Percentiles rank a stretch among this genome's conserved stretches.
phyloP scores from a whole-genome alignment of 225 moss, liverwort and hornwort genomes.

The Sphagnum tenellum region DNA sequence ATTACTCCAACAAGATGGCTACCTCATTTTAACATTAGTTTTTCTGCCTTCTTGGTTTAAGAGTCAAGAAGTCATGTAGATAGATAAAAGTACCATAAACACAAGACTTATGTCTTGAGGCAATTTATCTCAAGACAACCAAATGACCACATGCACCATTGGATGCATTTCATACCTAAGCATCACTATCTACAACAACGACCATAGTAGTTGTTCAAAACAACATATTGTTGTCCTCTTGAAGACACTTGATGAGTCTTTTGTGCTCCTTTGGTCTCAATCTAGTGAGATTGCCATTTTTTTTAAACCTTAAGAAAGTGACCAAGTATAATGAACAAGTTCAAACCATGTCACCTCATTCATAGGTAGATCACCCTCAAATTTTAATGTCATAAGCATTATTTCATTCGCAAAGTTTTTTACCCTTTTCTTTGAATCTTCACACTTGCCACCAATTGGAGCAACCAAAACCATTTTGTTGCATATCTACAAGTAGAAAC shows the following conservation, averaged over 20 bases:
- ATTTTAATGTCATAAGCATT: constrained; percentile 33
- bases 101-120: no score
- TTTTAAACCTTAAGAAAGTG: constrained; percentile 45
- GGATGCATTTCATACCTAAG: constrained; percentile 18
- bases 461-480: constrained; percentile 57
- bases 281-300: constrained; percentile 62
- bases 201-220: no score
- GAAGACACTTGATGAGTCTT: constrained; percentile 76
- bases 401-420: constrained; percentile 18
- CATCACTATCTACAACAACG: constrained; percentile 65
- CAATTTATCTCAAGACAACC: no score
- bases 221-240: constrained; percentile 68
- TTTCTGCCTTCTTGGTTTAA: no score
- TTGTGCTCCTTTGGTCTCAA: constrained; percentile 58
- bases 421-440: constrained; percentile 78
- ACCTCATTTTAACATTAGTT: no score
- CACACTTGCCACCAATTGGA: constrained; percentile 45
- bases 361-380: constrained; percentile 61
- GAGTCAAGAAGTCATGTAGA: no score
- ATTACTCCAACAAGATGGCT: no score
- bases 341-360: constrained; percentile 98
- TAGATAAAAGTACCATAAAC: no score
- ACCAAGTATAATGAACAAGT: constrained; percentile 71
- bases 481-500: constrained; percentile 67
- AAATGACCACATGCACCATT: no score